phyloP scores from a whole-genome alignment of 768 basidiomycete species.

The Coprinopsis sp. region DNA sequence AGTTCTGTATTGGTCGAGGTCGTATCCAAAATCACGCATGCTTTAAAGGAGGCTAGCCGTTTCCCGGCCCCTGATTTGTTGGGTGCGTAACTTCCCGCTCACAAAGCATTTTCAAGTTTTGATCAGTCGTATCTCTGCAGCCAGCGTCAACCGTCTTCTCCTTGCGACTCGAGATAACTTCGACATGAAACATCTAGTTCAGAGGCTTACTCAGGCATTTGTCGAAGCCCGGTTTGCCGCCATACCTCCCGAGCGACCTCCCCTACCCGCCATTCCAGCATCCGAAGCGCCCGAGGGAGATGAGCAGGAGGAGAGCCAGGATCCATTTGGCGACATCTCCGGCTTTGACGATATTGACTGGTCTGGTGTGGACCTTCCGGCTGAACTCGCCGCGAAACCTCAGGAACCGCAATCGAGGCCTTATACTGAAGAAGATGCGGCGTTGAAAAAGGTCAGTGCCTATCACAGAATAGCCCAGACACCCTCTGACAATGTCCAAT shows the following conservation, averaged over 20 bases:
- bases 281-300: conserved; percentile 18
- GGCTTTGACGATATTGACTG: conserved; percentile 60
- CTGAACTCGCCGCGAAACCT: conserved; percentile 29
- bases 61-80: conserved; percentile 14
- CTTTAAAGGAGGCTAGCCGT: background rate
- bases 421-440: background rate
- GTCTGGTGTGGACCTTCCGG: conserved; percentile 50
- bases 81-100: too few species aligned
- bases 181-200: conserved; percentile 8
- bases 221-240: conserved; percentile 50
- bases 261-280: conserved; percentile 16
- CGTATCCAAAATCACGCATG: background rate
- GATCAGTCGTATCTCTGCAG: conserved; percentile 3
- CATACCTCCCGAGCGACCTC: conserved; percentile 38
- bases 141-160: conserved; percentile 15
- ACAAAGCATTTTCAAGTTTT: too few species aligned
- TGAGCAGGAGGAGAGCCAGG: conserved; percentile 71
- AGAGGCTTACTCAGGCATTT: conserved; percentile 44
- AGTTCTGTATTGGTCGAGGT: background rate
- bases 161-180: conserved; percentile 7
- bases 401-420: background rate
- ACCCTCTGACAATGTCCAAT: too few species aligned
- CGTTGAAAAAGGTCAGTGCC: background rate
- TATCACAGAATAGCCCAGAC: too few species aligned
- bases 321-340: conserved; percentile 55